Conservation (phyloP, 2,329 filamentous ascomycete genomes). For the Talaromyces amestolkiae region DNA sequence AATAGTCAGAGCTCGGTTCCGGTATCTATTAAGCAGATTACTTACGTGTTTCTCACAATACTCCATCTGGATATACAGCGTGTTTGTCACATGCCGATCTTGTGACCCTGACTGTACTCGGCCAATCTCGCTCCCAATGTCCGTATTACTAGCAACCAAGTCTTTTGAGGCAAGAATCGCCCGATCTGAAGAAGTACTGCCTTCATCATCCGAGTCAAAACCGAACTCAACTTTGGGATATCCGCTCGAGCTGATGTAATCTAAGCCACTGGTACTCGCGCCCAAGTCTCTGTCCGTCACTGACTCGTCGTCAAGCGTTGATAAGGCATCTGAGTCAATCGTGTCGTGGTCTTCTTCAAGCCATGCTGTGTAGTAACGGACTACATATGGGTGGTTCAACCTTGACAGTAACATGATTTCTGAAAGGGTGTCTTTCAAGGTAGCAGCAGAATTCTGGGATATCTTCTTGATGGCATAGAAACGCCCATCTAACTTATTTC, state of each 20-base stretch:
- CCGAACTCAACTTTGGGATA: slow-evolving; percentile 76
- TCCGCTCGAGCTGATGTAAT: slow-evolving; percentile 87
- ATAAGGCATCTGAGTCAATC: slow-evolving; percentile 43
- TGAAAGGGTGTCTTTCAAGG: slow-evolving; percentile 64
- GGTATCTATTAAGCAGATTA: slow-evolving; percentile 17
- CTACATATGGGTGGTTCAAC: slow-evolving; percentile 82
- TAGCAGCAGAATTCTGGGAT: slow-evolving; percentile 70
- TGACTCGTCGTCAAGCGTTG: slow-evolving; percentile 56
- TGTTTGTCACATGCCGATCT: slow-evolving; percentile 61
- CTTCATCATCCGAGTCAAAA: slow-evolving; percentile 50
- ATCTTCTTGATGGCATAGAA: slow-evolving; percentile 98
- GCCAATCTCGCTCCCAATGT: slow-evolving; percentile 35
- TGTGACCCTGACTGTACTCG: slow-evolving; percentile 48
- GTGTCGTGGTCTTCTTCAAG: slow-evolving; percentile 64
- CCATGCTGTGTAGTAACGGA: slow-evolving; percentile 95
- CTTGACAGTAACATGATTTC: slow-evolving; percentile 88
- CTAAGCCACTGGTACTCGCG: slow-evolving; percentile 75
- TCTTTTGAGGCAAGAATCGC: slow-evolving; percentile 24
- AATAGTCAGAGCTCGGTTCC: slow-evolving; percentile 17
- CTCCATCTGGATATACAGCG: slow-evolving; percentile 98
- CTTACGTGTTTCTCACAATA: slow-evolving; percentile 85
- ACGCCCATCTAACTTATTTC: slow-evolving; percentile 89
- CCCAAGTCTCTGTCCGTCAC: slow-evolving; percentile 47
- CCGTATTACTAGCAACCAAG: slow-evolving; percentile 27
- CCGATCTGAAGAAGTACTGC: slow-evolving; percentile 37